Base-by-base conservation (phyloP, 1,284 basidiomycete genomes). In the Leccinum variabile region DNA sequence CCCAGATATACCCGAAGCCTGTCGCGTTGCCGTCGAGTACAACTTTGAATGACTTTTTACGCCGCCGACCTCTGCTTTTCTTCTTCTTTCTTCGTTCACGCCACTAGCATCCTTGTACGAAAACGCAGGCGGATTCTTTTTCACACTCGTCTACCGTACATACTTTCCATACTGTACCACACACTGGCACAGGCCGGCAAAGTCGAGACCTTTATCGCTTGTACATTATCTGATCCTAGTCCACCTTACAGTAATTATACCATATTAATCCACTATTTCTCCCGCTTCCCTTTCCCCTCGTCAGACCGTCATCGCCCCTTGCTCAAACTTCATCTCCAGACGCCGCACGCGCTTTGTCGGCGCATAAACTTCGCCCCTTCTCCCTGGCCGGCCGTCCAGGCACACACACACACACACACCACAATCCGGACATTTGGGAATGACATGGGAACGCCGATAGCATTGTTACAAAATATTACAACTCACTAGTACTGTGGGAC, bases 11-110 rank as follows among this genome's bases (percentile, higher is more conserved):
- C 83, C 82, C 69, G 88, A 90, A 69, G 89, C 89, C 8, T 91
- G 89, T 71, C 83, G 82, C 63, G 81, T 81, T 59, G 89, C 89
- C 28, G 88, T 90, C 67, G 83, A 86, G 66, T 91, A 91, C 73
- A 83, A 83, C 39, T 84, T 89, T 65, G 89, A 90, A 71, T 84
- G 74, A 81, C 71, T 44, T 37, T 30, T 35, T 28, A 30, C 50
- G 50, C 35, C 50, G 50, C 30, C 25, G 32, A 1, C 5, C n/a
- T 8, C 55, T 41, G 3, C 25, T 39, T 54, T 28, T 61, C 33
- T 11, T 56, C 22, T 57, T 32, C 5, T 57, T 57, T 54, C 46
- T 32, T 58, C 63, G 70, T 69, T 58, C 53, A 65, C 56, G 57
- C 32, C 70, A 75, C 67, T 66, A 16, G 65, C 67, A 74, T 70